Evolutionary conservation across 108 stramenopile species (phyloP).

Genomic region (Schizochytrium sp.): DNA sequence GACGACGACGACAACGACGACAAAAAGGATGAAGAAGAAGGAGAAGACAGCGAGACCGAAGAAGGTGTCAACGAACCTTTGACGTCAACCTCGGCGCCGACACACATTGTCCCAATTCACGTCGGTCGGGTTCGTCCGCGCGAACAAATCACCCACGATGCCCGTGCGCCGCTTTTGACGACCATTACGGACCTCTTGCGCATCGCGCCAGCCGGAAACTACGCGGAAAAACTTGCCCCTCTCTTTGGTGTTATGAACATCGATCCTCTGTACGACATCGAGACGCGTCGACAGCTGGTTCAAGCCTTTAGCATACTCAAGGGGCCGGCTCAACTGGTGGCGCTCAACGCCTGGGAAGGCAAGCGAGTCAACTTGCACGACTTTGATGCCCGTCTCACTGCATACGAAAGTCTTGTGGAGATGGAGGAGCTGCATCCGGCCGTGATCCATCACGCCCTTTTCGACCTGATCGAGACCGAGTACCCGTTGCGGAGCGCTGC

Average conservation of each 20-base stretch:
- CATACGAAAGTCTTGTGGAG: neutral
- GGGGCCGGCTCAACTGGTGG: neutral
- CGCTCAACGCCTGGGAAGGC: neutral
- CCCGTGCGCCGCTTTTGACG: neutral
- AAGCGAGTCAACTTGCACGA: neutral
- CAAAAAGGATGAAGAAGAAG: no score
- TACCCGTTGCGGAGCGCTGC: neutral
- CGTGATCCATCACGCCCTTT: neutral
- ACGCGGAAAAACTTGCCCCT: neutral
- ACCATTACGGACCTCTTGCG: neutral
- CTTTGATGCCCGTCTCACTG: neutral
- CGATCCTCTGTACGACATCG: neutral
- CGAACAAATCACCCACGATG: neutral
- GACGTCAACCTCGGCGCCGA: neutral
- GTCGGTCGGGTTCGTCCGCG: neutral
- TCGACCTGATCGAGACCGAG: neutral
- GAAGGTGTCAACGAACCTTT: no score
- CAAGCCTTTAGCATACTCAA: neutral
- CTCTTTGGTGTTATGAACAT: neutral
- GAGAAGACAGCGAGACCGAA: no score
- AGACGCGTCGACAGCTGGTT: neutral
- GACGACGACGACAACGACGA: no score
- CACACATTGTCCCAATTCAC: neutral
- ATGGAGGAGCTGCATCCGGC: neutral
- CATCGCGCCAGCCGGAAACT: neutral